Evolutionary conservation across 1,284 basidiomycete genomes (phyloP).

Genomic region (Spongispora temasekensis): DNA sequence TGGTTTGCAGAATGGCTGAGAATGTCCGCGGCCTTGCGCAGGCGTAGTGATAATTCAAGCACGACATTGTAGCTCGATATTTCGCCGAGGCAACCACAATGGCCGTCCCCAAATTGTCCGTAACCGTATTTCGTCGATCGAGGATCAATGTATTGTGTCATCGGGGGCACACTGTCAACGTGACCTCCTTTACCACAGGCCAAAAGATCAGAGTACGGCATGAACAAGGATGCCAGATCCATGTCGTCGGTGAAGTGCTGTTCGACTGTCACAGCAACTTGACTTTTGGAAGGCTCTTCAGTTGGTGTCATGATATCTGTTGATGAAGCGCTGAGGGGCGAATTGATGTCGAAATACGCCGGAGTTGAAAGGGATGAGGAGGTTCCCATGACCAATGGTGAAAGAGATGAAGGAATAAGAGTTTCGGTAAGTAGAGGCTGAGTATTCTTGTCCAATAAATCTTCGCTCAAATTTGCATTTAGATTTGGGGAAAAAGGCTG

Average conservation of each 20-base stretch:
- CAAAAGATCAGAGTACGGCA: slow-evolving; percentile 39
- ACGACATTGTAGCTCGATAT: slow-evolving; percentile 53
- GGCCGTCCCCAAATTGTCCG: slow-evolving; percentile 29
- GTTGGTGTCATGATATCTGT: slow-evolving; percentile 44
- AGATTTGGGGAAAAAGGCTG: slow-evolving; percentile 1
- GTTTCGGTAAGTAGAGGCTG: slow-evolving; percentile 8
- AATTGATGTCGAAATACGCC: slow-evolving; percentile 28
- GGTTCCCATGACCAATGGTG: slow-evolving; percentile 7
- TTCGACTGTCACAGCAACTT: slow-evolving; percentile 35
- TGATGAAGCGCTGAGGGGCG: slow-evolving; percentile 43
- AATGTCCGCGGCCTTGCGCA: slow-evolving; percentile 58
- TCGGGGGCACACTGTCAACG: slow-evolving; percentile 8
- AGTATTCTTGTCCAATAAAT: slow-evolving; percentile 2
- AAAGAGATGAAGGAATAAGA: slow-evolving; percentile 15
- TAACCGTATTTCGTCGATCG: slow-evolving; percentile 17
- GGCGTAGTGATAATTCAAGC: slow-evolving; percentile 60
- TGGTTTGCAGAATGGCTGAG: slow-evolving; percentile 54
- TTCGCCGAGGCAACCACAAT: slow-evolving; percentile 62
- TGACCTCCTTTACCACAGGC: slow-evolving; percentile 18
- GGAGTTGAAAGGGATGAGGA: slow-evolving; percentile 9
- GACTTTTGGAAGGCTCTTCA: slow-evolving; percentile 38
- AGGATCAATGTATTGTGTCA: slow-evolving; percentile 10
- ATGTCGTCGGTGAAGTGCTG: slow-evolving; percentile 27
- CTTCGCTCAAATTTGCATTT: slow-evolving; percentile 8
- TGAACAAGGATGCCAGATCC: slow-evolving; percentile 45